Evolutionary conservation across 2,329 filamentous ascomycete genomes (phyloP).

Genomic region (Arthrobotrys sphaeroides): DNA sequence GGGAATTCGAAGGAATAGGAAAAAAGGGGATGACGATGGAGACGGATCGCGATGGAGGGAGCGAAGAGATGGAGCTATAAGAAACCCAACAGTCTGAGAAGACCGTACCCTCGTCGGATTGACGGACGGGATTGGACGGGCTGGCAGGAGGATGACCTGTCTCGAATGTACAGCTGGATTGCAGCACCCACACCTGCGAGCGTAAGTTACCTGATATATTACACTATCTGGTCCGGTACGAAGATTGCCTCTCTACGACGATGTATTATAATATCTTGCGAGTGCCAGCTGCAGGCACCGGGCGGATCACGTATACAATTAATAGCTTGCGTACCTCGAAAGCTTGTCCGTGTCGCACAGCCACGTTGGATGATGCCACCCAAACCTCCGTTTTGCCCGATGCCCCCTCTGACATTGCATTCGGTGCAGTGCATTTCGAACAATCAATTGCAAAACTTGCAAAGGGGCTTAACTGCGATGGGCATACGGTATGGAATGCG

Average conservation of each 20-base stretch:
- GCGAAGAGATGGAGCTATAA: conserved; percentile 1
- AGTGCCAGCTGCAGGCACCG: conserved; percentile 19
- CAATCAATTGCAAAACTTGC: no score
- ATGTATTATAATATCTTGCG: no score
- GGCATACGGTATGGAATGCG: neutral
- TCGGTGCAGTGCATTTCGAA: no score
- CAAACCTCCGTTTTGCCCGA: conserved; percentile 3
- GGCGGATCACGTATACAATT: conserved; percentile 29
- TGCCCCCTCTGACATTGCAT: neutral
- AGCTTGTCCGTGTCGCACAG: conserved; percentile 48
- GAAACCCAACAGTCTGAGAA: conserved; percentile 15
- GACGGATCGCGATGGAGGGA: conserved; percentile 5
- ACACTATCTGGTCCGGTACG: neutral
- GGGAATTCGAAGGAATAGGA: neutral
- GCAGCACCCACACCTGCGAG: neutral
- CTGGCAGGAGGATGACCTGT: conserved; percentile 34
- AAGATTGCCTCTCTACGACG: neutral
- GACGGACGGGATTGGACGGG: neutral
- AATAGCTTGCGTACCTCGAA: conserved; percentile 36
- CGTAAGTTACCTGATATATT: neutral
- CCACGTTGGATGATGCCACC: conserved; percentile 42
- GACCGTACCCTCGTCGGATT: neutral
- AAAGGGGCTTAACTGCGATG: neutral
- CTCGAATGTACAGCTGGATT: conserved; percentile 5
- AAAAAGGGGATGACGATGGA: neutral